Evolutionary conservation across 1,139 yeast species (phyloP).

Genomic region (Hyphopichia khmerensis): DNA sequence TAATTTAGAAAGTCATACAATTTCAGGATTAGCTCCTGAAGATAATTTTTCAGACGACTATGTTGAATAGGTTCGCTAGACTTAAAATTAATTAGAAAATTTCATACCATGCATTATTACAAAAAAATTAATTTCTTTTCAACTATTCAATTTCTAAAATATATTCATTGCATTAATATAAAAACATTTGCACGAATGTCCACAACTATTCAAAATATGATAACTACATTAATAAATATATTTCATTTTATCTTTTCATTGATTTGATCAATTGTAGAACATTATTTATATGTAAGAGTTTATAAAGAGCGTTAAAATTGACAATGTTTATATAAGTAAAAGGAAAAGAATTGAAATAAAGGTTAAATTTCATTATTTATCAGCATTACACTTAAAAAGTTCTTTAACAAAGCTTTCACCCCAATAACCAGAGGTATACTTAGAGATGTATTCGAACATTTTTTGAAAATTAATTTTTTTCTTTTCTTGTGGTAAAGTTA

Average conservation of each 20-base stretch:
- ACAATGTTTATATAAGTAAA: not conserved
- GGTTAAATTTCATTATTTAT: slow-evolving; percentile 3
- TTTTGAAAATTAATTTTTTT: slow-evolving; percentile 74
- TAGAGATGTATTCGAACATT: slow-evolving; percentile 81
- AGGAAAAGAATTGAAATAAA: not conserved
- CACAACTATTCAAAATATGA: not conserved
- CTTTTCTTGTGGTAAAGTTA: slow-evolving; percentile 83
- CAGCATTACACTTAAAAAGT: slow-evolving; percentile 45
- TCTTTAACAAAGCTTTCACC: slow-evolving; percentile 95
- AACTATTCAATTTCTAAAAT: not conserved
- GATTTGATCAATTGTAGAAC: not conserved
- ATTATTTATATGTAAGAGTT: too few species aligned
- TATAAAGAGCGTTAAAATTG: not conserved
- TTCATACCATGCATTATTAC: not conserved
- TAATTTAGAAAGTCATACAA: slow-evolving; percentile 31
- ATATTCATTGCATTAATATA: too few species aligned
- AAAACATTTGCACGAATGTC: too few species aligned
- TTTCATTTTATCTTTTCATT: too few species aligned
- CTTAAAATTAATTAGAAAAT: not conserved
- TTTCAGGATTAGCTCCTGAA: not conserved
- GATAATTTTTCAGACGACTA: slow-evolving; percentile 17
- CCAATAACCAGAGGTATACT: slow-evolving; percentile 95
- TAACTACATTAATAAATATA: too few species aligned
- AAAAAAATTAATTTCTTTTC: not conserved
- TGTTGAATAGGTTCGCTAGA: slow-evolving; percentile 28